phyloP scores from a whole-genome alignment of 768 basidiomycete genomes.

The Paxillus ammoniavirescens region DNA sequence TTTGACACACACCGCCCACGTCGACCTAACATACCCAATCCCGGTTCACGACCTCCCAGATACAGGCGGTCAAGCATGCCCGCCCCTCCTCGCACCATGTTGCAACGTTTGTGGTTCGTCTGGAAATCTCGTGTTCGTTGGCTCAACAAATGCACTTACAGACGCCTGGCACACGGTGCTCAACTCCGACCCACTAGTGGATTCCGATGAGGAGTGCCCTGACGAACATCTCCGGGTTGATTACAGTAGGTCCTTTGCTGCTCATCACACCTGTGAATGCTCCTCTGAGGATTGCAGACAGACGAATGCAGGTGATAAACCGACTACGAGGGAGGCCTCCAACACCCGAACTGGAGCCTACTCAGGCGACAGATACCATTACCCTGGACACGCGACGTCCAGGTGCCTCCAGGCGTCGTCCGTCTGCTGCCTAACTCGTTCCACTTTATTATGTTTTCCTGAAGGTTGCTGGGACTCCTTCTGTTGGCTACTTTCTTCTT shows the following conservation, averaged over 20 bases:
- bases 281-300: slow-evolving; percentile 38
- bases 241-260: slow-evolving; percentile 46
- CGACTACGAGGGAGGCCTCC: slow-evolving; percentile 55
- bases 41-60: slow-evolving; percentile 24
- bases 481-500: not conserved
- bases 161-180: slow-evolving; percentile 73
- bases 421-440: not conserved
- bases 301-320: slow-evolving; percentile 60
- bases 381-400: not conserved
- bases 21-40: slow-evolving; percentile 18
- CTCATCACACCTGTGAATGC: not conserved
- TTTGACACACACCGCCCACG: slow-evolving; percentile 26
- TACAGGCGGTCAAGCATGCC: slow-evolving; percentile 24
- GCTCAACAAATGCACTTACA: slow-evolving; percentile 28
- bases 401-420: not conserved
- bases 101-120: slow-evolving; percentile 55
- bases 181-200: slow-evolving; percentile 67
- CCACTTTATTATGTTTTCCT: not conserved
- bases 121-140: not conserved
- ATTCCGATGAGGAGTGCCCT: slow-evolving; percentile 70
- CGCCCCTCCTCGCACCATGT: slow-evolving; percentile 48
- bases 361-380: slow-evolving; percentile 4
- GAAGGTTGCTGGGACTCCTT: not conserved
- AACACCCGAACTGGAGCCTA: slow-evolving; percentile 48
- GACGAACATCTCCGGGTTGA: slow-evolving; percentile 67